Evolutionary conservation across 192 early-diverging fungal species (phyloP), one percentile per base, ranked within the genome.

Genomic region (Coemansia sp.): DNA sequence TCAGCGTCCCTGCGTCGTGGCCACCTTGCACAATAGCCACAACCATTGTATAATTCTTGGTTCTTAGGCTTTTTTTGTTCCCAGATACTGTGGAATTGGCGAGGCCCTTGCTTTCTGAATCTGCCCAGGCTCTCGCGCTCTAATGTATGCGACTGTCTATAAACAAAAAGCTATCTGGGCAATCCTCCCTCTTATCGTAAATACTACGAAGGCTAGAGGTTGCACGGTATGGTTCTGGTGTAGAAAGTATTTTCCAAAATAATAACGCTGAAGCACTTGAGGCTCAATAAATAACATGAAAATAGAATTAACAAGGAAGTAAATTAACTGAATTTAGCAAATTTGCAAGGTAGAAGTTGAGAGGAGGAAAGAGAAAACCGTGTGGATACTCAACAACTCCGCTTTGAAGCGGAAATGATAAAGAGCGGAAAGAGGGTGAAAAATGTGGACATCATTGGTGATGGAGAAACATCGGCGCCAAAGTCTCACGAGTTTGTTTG

Each of bases 301-400:
- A 43, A 43, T 13, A 13, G 18, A 2, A 43, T 43, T 18, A 43
- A 43, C 40, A 43, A 37, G 1, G 12, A 4, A 18, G 12, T 4
- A 43, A 16, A 18, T 43, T 18, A 18, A 16, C 40, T 43, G 40
- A 43, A 43, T 43, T 43, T 2, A 37, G 35, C 7, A 16, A 18
- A 43, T 18, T 18, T 18, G 40, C 18, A 42, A 42, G 40, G 16
- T 7, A 42, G 40, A 16, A 52, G 0, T 8, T 28, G 49, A 52
- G 49, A 48, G 46, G 16, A 48, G 21, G 26, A 23, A 26, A 52
- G 49, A 52, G 25, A 52, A 52, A 28, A 13, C 8, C 40, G 26
- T 8, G 49, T 23, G 49, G 26, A 52, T 52, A 65, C 18, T 37
- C 39, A 55, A 33, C 62, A 48, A 64, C 62, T 55, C 25, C 48